Base-by-base conservation (phyloP, 169 alveolate species). In the Plasmodium coatneyi region DNA sequence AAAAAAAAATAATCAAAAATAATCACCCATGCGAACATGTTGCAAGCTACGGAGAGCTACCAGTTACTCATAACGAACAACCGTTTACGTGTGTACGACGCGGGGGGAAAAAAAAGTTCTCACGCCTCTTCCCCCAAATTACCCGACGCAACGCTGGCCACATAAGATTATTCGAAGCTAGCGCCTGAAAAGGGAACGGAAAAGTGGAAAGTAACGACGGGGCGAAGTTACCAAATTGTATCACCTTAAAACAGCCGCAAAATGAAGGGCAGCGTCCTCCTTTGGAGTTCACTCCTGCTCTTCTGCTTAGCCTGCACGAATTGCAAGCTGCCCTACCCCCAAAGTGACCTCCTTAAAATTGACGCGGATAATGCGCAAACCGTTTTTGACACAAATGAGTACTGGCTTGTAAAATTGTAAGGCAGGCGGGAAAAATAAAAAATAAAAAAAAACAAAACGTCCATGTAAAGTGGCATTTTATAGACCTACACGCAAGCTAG, bases 351-450 rank as follows among this genome's bases (percentile, higher is more conserved):
- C 39, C 41, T 84, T 54, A 84, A 72, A 39, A 56, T 84, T 22
- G 83, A 71, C 71, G 46, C 92, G 5, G 78, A 84, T 19, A 84
- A 71, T 39, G 78, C 54, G 25, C 46, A 30, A 52, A 22, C 52
- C 5, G 84, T 41, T 10, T 71, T 84, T 34, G 84, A 84, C 22
- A 46, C 56, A 14, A 72, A 84, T 71, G 70, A 43, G 16, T 72
- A 84, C 36, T 84, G 92, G 83, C 79, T 84, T 72, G 79, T 84
- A 30, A 84, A 84, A 71, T 84, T 84, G 92, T 84, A 84, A 84
- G 52, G 54, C 60, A 28, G 34, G 9, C 32, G 36, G 32, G 74
- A 46, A 84, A 84, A 3, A 84, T 3, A 22, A 71, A 72, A 70
- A 5, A 83, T 39, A 83, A 83, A 70, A 9, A 70, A 83, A 39